These are phyloP conservation scores for Yarrowia sp. DNA, from an alignment of 805 yeast genomes.

Conservation along the genomic window DNA sequence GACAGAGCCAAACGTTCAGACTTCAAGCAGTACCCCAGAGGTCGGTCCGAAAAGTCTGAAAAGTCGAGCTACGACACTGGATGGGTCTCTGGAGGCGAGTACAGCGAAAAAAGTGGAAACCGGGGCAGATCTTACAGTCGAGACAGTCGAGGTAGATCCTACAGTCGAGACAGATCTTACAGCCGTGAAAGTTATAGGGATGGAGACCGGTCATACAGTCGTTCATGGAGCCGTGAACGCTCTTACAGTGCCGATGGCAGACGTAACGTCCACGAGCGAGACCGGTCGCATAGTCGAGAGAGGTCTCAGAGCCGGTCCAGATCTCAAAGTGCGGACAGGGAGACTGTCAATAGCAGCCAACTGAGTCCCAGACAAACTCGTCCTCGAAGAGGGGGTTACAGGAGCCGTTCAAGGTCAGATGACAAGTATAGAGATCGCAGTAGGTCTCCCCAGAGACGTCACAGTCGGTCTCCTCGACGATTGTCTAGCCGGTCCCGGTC, in stretches of 20 bases:
- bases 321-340: neutral
- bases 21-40: constrained; percentile 3
- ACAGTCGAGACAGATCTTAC: constrained; percentile 5
- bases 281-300: neutral
- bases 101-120: neutral
- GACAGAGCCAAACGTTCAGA: neutral
- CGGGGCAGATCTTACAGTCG: constrained; percentile 2
- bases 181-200: neutral
- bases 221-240: too few species aligned
- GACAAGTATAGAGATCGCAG: neutral
- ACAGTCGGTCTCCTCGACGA: neutral
- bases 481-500: neutral
- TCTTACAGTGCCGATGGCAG: too few species aligned
- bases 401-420: neutral
- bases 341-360: neutral
- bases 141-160: constrained; percentile 5
- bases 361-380: neutral
- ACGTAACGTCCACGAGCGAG: neutral
- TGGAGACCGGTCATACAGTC: neutral
- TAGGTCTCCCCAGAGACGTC: neutral
- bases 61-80: constrained; percentile 3
- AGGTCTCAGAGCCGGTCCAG: constrained; percentile 2
- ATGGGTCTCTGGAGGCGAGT: neutral
- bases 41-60: neutral
- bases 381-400: neutral